These are phyloP conservation scores for Lasiodiplodia hormozganensis DNA, from an alignment of 2,329 filamentous ascomycete species.

Conservation along the genomic window DNA sequence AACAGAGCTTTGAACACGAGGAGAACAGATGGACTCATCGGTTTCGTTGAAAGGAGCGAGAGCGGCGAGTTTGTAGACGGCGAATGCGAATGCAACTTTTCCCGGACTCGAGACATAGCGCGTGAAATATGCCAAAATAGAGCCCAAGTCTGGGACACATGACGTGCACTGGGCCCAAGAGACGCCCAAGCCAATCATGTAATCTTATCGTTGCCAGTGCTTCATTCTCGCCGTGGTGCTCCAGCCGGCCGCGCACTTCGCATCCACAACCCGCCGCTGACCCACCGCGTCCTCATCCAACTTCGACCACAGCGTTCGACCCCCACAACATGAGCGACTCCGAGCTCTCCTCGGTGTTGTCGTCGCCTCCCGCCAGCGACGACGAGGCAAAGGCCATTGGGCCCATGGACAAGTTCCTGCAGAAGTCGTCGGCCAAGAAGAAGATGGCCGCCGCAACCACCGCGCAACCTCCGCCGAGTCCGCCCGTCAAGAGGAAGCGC, in stretches of 20 bases:
- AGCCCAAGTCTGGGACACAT: constrained; percentile 17
- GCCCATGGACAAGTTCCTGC: constrained; percentile 35
- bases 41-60: background rate
- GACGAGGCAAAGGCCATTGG: constrained; percentile 56
- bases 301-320: background rate
- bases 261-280: constrained; percentile 25
- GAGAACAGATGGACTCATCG: background rate
- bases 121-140: background rate
- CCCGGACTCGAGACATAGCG: background rate
- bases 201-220: constrained; percentile 30
- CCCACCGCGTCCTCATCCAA: constrained; percentile 20
- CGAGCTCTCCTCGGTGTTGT: constrained; percentile 62
- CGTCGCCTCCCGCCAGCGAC: constrained; percentile 65
- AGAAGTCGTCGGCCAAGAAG: constrained; percentile 41
- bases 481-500: constrained; percentile 71
- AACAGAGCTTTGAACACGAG: background rate
- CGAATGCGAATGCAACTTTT: constrained; percentile 2
- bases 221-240: constrained; percentile 29
- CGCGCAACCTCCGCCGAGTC: constrained; percentile 51
- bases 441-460: constrained; percentile 43
- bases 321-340: constrained; percentile 60
- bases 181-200: constrained; percentile 29
- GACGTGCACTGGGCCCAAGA: constrained; percentile 7
- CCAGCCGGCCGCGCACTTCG: constrained; percentile 26
- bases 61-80: background rate